Conservation (phyloP, 1,284 basidiomycete species). For the Boletus holoroseus region DNA sequence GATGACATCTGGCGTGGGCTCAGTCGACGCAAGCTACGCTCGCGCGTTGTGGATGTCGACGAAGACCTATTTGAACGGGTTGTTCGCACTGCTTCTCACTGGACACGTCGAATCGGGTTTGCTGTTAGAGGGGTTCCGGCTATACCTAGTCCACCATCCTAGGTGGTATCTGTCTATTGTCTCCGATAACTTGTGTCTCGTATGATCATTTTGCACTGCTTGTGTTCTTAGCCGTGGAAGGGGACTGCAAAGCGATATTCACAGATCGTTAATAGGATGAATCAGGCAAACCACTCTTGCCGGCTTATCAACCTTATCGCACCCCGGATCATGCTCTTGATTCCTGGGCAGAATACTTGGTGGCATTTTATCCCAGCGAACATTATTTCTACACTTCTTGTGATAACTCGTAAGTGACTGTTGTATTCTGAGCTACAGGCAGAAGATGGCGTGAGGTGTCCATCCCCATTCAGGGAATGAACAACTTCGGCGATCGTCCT, state of each 20-base stretch:
- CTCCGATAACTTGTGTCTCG: neutral
- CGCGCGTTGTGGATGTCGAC: conserved; percentile 8
- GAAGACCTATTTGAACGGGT: conserved; percentile 8
- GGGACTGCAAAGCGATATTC: neutral
- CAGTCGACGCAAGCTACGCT: conserved; percentile 26
- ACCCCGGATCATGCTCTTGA: neutral
- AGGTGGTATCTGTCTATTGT: neutral
- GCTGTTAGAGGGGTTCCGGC: conserved; percentile 3
- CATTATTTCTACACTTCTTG: neutral
- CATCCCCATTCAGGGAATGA: neutral
- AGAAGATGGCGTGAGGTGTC: neutral
- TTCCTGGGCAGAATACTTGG: neutral
- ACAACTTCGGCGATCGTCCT: neutral
- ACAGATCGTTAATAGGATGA: neutral
- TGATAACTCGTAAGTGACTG: neutral
- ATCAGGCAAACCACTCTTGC: neutral
- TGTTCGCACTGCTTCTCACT: conserved; percentile 8
- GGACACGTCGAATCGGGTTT: conserved; percentile 19
- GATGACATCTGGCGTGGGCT: conserved; percentile 23
- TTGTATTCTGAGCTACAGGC: neutral
- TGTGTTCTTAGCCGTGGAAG: neutral
- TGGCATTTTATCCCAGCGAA: neutral
- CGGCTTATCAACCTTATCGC: neutral
- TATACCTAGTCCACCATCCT: conserved; percentile 6
- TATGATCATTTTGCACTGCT: neutral